phyloP scores from a whole-genome alignment of 192 early-diverging fungal genomes.

The Dissophora globulifera region DNA sequence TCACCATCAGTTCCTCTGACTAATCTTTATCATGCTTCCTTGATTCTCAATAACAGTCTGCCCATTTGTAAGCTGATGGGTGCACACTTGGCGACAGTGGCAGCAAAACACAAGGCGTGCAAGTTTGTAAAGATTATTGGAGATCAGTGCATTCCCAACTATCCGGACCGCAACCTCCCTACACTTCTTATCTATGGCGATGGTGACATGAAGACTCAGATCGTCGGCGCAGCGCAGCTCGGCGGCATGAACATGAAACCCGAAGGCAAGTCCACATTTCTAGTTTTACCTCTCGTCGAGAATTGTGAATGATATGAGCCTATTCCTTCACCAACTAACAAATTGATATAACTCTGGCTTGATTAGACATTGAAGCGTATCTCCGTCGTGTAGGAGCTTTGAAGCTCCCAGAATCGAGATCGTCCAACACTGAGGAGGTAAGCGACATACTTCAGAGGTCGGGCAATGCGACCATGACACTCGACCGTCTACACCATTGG shows the following conservation, averaged over 20 bases:
- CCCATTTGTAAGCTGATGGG: constrained; percentile 90
- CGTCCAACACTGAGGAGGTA: constrained; percentile 36
- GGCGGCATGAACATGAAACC: constrained; percentile 85
- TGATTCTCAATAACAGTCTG: constrained; percentile 62
- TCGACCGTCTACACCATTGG: no score
- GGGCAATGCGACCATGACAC: not conserved
- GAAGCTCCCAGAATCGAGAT: constrained; percentile 41
- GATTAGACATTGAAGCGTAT: constrained; percentile 49
- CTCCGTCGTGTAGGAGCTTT: constrained; percentile 54
- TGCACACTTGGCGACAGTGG: constrained; percentile 76
- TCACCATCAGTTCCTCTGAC: no score
- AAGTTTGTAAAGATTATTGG: constrained; percentile 96
- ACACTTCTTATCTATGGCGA: constrained; percentile 93
- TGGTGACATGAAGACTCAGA: constrained; percentile 85
- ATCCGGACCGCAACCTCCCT: constrained; percentile 89
- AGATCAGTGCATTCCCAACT: constrained; percentile 94
- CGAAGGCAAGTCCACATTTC: constrained; percentile 62
- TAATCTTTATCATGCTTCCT: no score
- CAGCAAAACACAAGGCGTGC: constrained; percentile 79
- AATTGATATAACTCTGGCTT: not conserved
- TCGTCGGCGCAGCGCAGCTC: constrained; percentile 82
- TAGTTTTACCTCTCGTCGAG: not conserved
- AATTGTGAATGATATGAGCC: no score
- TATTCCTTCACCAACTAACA: no score
- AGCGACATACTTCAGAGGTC: not conserved